Base-by-base conservation (phyloP, 805 yeast species). In the Jamesozyma hellenica region DNA sequence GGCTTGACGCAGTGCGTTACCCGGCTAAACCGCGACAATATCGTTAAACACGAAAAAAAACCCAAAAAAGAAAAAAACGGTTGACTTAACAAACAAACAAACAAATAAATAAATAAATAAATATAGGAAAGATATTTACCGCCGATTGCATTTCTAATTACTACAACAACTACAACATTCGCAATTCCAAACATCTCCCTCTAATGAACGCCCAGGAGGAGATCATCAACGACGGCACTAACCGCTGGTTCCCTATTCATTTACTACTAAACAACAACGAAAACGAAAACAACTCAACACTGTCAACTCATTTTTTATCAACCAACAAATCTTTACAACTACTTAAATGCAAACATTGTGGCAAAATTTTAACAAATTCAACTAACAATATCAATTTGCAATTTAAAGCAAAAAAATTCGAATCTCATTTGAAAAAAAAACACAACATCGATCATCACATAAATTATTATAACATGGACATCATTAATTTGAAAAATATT, bases 331-430 rank as follows among this genome's bases (percentile, higher is more conserved):
- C 14, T 15, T 28, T 39, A 5, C 25, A 29, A 3, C 25, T 32
- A 3, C 42, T 44, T n/a, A 46, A 40, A 38, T 49, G 51, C 35
- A 49, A 44, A 38, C 47, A 46, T 35, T 49, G 50, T 38, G 43
- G 43, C 4, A 32, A 19, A 13, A 33, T 49, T 8, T 5, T 41
- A 7, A n/a, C 31, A 8, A 39, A 32, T 27, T 28, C 39, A 12
- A 28, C n/a, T 17, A 33, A 26, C 31, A n/a, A 6, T 4, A 16
- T 14, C 21, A n/a, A n/a, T n/a, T n/a, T n/a, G n/a, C n/a, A n/a
- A n/a, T n/a, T n/a, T n/a, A n/a, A n/a, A n/a, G n/a, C n/a, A n/a
- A n/a, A n/a, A n/a, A n/a, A n/a, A n/a, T n/a, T n/a, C n/a, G n/a
- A n/a, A n/a, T n/a, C n/a, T n/a, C n/a, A n/a, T n/a, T n/a, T n/a